Evolutionary conservation across 345 rosid genomes (phyloP), one percentile per base, ranked within the genome.

Genomic region (Gossypioides kirkii): DNA sequence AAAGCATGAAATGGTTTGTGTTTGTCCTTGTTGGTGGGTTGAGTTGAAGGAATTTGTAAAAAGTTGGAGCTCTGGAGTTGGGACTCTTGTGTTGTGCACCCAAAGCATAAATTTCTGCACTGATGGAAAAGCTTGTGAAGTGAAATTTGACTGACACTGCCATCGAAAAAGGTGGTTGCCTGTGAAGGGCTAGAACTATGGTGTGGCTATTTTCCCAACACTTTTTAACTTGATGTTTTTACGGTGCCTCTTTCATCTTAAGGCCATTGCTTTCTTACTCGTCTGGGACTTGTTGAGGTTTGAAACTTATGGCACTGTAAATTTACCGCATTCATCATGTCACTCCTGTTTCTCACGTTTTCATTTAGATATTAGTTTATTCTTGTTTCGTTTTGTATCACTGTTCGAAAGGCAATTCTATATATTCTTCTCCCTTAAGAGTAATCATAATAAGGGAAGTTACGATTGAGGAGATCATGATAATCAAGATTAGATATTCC

Each of bases 11-110:
- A 43, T 23, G 77, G 55, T 25, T 50, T 53, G 41, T 63, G 63
- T 63, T 55, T 72, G 46, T 58, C 42, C 54, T 41, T 25, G 6
- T 3, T 60, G 26, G 32, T 26, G 54, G 54, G n/a, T 58, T 11
- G 62, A 72, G 74, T 58, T 45, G 36, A 72, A 72, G 64, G 6
- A n/a, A 16, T 58, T 72, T 59, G 26, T 10, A n/a, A 58, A 17
- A 58, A 43, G 46, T 18, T 26, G 46, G 28, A 54, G n/a, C 71
- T 46, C 41, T 52, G 14, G 55, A 46, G 12, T 52, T 32, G 11
- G 47, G 7, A 42, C 36, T 12, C 52, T 2, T 11, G 62, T 58
- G 8, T 56, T 5, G 43, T 41, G 32, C 73, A 7, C 22, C 64
- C 13, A 41, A 71, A 54, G 74, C 74, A 42, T 58, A 56, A 43